Conservation (phyloP, 2,329 filamentous ascomycete genomes). For the Fusarium hainanense region DNA sequence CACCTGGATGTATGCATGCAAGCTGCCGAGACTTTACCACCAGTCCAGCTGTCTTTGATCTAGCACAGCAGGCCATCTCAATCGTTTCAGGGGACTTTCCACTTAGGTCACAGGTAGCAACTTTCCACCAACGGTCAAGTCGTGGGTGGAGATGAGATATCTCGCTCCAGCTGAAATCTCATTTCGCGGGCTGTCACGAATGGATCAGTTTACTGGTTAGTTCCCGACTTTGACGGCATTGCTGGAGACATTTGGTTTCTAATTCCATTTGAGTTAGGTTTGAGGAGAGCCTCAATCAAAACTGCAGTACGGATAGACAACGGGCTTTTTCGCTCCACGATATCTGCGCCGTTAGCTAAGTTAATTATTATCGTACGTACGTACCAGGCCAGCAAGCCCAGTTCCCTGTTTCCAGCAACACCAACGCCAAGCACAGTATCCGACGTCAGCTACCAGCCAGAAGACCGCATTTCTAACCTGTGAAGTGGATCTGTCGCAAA, state of each 20-base stretch:
- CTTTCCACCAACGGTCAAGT: constrained; percentile 38
- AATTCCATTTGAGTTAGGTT: constrained; percentile 6
- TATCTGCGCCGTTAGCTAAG: constrained; percentile 24
- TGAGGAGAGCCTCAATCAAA: constrained; percentile 13
- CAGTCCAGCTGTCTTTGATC: constrained; percentile 23
- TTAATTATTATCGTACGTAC: background rate
- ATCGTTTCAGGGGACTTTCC: constrained; percentile 37
- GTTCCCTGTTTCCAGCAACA: constrained; percentile 37
- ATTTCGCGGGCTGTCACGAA: constrained; percentile 32
- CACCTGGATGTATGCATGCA: constrained; percentile 34
- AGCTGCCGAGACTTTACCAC: constrained; percentile 35
- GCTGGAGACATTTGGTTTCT: constrained; percentile 8
- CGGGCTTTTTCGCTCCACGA: constrained; percentile 26
- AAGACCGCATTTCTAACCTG: constrained; percentile 21
- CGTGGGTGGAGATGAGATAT: constrained; percentile 32
- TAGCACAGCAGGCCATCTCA: constrained; percentile 36
- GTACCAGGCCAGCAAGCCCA: background rate
- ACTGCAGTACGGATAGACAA: background rate
- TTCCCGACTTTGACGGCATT: constrained; percentile 22
- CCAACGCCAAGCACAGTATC: constrained; percentile 28
- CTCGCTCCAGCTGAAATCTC: constrained; percentile 33
- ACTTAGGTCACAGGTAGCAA: constrained; percentile 24
- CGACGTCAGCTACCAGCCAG: constrained; percentile 32
- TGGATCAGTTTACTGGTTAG: constrained; percentile 26
- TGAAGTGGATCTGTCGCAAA: constrained; percentile 25